Conservation (phyloP, 768 basidiomycete species). For the Agaricus sinodeliciosus region DNA sequence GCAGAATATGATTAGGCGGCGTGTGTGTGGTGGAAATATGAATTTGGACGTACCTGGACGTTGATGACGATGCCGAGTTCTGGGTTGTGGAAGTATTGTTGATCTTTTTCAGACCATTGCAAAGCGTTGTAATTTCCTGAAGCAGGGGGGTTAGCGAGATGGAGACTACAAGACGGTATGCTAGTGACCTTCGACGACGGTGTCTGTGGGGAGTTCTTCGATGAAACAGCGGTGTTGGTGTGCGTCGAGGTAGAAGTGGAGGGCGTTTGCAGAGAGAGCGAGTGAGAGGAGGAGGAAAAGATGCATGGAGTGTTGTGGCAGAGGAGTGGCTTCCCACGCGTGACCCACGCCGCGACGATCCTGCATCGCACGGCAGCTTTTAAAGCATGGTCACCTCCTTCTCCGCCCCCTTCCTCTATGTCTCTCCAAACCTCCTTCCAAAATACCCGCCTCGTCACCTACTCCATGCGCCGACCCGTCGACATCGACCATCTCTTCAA, state of each 20-base stretch:
- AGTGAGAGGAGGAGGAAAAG: slow-evolving; percentile 23
- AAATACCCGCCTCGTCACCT: background rate
- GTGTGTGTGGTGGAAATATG: background rate
- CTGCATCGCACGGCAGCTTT: no score
- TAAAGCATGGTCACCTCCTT: no score
- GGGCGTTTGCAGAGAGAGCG: slow-evolving; percentile 53
- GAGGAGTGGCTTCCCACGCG: slow-evolving; percentile 12
- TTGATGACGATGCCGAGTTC: slow-evolving; percentile 86
- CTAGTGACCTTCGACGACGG: slow-evolving; percentile 75
- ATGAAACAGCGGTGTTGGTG: slow-evolving; percentile 93
- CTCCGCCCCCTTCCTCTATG: no score
- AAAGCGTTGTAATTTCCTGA: slow-evolving; percentile 88
- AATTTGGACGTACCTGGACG: slow-evolving; percentile 56
- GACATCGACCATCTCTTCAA: slow-evolving; percentile 10
- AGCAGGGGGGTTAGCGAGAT: background rate
- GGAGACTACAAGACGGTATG: no score
- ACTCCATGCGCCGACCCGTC: slow-evolving; percentile 10
- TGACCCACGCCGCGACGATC: no score
- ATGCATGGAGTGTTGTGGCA: slow-evolving; percentile 22
- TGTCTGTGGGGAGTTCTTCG: slow-evolving; percentile 92
- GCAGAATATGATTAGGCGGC: slow-evolving; percentile 6
- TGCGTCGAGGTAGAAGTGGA: slow-evolving; percentile 96
- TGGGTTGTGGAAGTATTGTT: slow-evolving; percentile 63
- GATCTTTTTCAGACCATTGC: slow-evolving; percentile 76
- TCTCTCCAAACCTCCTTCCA: background rate